Percentiles rank a stretch among this genome's conserved stretches.
These are phyloP conservation scores for Pseudophaeomoniella oleicola DNA, from an alignment of 2,329 filamentous ascomycete genomes.

Conservation along the genomic window DNA sequence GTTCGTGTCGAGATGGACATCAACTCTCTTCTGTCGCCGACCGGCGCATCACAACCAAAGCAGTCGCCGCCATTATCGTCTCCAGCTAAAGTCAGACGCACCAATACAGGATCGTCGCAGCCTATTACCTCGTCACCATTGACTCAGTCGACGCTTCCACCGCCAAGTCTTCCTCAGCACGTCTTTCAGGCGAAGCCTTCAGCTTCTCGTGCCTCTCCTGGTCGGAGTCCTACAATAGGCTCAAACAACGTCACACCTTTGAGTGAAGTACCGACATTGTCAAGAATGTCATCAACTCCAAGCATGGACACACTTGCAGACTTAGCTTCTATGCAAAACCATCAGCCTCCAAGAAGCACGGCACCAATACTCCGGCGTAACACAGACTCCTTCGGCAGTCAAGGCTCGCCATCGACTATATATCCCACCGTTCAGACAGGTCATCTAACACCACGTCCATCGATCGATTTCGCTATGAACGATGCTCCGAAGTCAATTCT, in stretches of 20 bases:
- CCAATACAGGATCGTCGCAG: constrained; percentile 17
- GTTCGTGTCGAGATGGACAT: constrained; percentile 24
- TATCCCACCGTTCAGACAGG: constrained; percentile 20
- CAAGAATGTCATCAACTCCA: constrained; percentile 26
- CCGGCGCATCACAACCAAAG: constrained; percentile 23
- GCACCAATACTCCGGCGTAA: constrained; percentile 20
- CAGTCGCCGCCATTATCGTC: constrained; percentile 20
- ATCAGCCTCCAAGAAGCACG: constrained; percentile 25
- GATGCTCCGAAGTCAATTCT: constrained; percentile 25
- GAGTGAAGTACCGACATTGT: constrained; percentile 17
- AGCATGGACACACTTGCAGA: constrained; percentile 36
- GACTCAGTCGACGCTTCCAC: constrained; percentile 18
- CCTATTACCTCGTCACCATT: constrained; percentile 26
- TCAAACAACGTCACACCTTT: constrained; percentile 17
- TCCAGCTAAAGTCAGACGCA: constrained; percentile 22
- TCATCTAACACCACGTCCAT: constrained; percentile 23
- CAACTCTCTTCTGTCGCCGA: constrained; percentile 29
- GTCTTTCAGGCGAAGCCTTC: constrained; percentile 22
- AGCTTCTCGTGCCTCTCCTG: constrained; percentile 22
- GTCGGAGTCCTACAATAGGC: constrained; percentile 14
- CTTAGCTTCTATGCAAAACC: constrained; percentile 31
- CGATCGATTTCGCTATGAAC: constrained; percentile 29
- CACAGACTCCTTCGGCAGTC: constrained; percentile 26
- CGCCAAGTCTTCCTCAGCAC: constrained; percentile 16
- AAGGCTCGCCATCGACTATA: constrained; percentile 27